These are phyloP conservation scores for Platismatia glauca DNA, from an alignment of 495 filamentous ascomycete species.

Conservation along the genomic window DNA sequence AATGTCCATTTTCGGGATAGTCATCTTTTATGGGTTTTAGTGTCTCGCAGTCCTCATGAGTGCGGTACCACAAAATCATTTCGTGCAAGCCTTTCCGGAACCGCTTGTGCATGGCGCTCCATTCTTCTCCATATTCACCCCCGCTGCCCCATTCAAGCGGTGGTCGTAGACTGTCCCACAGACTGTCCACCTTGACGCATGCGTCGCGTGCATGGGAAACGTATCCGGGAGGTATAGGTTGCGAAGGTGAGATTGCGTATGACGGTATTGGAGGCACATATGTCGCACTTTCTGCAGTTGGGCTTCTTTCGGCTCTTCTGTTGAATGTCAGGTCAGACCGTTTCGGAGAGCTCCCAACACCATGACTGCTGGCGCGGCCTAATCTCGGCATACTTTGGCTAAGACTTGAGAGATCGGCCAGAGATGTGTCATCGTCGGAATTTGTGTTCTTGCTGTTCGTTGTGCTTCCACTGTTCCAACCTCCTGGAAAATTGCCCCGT, in stretches of 20 bases:
- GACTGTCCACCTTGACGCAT: slow-evolving; percentile 76
- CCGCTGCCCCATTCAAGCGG: slow-evolving; percentile 76
- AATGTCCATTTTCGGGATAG: slow-evolving; percentile 20
- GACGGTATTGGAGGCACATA: slow-evolving; percentile 72
- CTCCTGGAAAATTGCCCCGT: slow-evolving; percentile 50
- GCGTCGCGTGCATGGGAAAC: slow-evolving; percentile 87
- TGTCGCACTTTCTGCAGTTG: slow-evolving; percentile 18
- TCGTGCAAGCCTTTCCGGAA: slow-evolving; percentile 67
- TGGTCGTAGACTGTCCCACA: slow-evolving; percentile 84
- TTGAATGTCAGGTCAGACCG: slow-evolving; percentile 1
- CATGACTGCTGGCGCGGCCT: slow-evolving; percentile 38
- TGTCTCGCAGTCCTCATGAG: slow-evolving; percentile 38
- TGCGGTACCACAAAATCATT: slow-evolving; percentile 74
- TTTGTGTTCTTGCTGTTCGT: slow-evolving; percentile 24
- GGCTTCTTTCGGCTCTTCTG: slow-evolving; percentile 10
- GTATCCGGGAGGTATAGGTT: slow-evolving; percentile 78
- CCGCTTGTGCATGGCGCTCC: slow-evolving; percentile 85
- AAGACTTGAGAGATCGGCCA: slow-evolving; percentile 20
- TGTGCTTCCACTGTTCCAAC: slow-evolving; percentile 44
- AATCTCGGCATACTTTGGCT: slow-evolving; percentile 30
- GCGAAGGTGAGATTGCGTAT: slow-evolving; percentile 71
- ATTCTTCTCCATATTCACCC: slow-evolving; percentile 85
- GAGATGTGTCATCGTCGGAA: slow-evolving; percentile 24
- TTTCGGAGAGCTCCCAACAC: slow-evolving; percentile 16
- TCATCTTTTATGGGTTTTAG: slow-evolving; percentile 30